These are phyloP conservation scores for Dendrostoma leiphaemia DNA, from an alignment of 2,329 filamentous ascomycete genomes.

Conservation along the genomic window DNA sequence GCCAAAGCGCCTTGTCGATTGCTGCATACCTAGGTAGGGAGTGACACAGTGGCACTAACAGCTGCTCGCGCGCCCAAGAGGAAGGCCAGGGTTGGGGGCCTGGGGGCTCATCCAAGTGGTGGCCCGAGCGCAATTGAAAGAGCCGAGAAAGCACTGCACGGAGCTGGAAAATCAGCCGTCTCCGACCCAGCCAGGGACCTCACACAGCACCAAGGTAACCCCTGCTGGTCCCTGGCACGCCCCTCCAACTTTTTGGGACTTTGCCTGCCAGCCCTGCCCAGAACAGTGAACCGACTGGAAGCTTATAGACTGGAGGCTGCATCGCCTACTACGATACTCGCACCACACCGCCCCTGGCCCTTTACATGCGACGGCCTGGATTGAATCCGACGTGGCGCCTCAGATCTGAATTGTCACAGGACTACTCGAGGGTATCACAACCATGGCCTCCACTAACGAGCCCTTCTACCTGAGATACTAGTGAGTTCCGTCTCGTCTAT, in stretches of 20 bases:
- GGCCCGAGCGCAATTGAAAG: slow-evolving; percentile 2
- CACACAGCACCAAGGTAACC: neutral
- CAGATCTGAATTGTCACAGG: neutral
- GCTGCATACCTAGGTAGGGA: neutral
- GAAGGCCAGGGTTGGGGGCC: neutral
- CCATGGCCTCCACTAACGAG: slow-evolving; percentile 69
- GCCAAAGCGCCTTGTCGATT: slow-evolving; percentile 3
- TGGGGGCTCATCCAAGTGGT: neutral
- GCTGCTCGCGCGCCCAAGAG: neutral
- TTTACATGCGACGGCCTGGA: too few relatives aligned
- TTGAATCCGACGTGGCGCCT: too few relatives aligned
- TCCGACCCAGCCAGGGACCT: neutral
- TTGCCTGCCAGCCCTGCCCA: neutral
- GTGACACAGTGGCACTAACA: slow-evolving; percentile 19
- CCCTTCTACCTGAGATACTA: slow-evolving; percentile 97
- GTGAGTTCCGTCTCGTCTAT: slow-evolving; percentile 51
- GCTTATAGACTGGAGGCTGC: too few relatives aligned
- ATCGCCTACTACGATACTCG: neutral
- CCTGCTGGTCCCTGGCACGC: neutral
- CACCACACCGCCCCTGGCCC: too few relatives aligned
- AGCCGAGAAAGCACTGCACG: neutral
- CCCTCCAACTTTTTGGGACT: neutral
- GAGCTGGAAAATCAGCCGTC: slow-evolving; percentile 14
- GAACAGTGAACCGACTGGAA: neutral
- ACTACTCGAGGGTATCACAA: too few relatives aligned